Evolutionary conservation across 345 rosid genomes (phyloP).

Genomic region (Microthlaspi erraticum): DNA sequence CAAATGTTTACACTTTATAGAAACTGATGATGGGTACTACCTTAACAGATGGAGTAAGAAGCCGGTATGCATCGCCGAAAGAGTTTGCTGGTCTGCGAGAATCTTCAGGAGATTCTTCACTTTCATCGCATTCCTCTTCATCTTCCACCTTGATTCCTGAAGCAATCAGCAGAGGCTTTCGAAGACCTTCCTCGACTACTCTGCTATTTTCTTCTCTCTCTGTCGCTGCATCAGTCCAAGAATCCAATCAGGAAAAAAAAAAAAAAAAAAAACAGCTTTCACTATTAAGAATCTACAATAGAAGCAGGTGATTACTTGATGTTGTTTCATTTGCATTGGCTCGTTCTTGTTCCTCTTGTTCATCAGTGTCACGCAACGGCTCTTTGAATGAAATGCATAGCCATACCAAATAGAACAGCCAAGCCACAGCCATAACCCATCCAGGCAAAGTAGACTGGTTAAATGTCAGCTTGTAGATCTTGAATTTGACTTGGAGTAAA

Average conservation of each 20-base stretch:
- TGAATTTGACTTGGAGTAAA: conserved; percentile 83
- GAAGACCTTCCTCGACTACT: conserved; percentile 82
- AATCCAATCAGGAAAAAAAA: not conserved
- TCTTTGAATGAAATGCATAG: conserved; percentile 84
- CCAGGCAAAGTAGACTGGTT: conserved; percentile 90
- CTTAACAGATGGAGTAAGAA: conserved; percentile 98
- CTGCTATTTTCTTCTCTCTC: conserved; percentile 57
- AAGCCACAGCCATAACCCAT: conserved; percentile 96
- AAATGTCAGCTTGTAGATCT: conserved; percentile 77
- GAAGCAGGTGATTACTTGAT: conserved; percentile 50
- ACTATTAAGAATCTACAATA: not conserved
- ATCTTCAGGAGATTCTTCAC: conserved; percentile 70
- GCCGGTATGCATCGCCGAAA: conserved; percentile 72
- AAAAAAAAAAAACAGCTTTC: not conserved
- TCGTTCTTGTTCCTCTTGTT: conserved; percentile 53
- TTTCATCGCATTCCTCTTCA: conserved; percentile 67
- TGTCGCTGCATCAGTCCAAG: conserved; percentile 45
- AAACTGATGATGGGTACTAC: conserved; percentile 41
- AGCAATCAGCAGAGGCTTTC: conserved; percentile 66
- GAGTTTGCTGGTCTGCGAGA: conserved; percentile 75
- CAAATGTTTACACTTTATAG: too few species aligned
- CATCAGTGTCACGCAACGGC: conserved; percentile 70
- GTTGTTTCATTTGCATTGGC: conserved; percentile 47
- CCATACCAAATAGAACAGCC: conserved; percentile 88
- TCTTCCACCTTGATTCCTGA: conserved; percentile 55